Conservation (phyloP, 2,329 filamentous ascomycete genomes). For the Ophiocordyceps robertsii region DNA sequence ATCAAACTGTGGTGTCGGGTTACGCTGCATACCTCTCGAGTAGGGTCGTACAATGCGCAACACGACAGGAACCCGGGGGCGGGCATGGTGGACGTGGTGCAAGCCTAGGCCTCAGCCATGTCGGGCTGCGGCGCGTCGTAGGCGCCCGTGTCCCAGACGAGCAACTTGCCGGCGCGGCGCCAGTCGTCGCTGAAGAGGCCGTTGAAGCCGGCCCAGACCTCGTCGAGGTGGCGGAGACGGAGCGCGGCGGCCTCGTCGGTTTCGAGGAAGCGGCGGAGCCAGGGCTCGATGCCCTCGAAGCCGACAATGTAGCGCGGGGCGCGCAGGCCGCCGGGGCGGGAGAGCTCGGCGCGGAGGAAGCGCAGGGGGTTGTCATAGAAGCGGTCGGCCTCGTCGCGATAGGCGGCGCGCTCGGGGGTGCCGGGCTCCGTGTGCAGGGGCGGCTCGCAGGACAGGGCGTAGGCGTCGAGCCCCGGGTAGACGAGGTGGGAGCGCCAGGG, state of each 20-base stretch:
- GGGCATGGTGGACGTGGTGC: too few relatives aligned
- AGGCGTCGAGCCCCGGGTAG: constrained; percentile 59
- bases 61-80: too few relatives aligned
- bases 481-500: constrained; percentile 87
- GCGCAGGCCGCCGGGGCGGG: constrained; percentile 9
- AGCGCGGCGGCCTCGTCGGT: constrained; percentile 24
- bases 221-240: constrained; percentile 24
- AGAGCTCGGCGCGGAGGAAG: constrained; percentile 46
- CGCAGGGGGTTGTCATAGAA: constrained; percentile 58
- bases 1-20: too few relatives aligned
- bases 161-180: constrained; percentile 39
- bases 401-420: constrained; percentile 46
- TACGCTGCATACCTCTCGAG: too few relatives aligned
- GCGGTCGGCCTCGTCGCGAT: constrained; percentile 79
- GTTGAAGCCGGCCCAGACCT: constrained; percentile 45
- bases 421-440: constrained; percentile 54
- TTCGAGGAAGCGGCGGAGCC: constrained; percentile 30
- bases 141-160: constrained; percentile 44
- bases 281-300: constrained; percentile 42
- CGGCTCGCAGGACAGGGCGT: constrained; percentile 83
- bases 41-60: too few relatives aligned
- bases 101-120: too few relatives aligned
- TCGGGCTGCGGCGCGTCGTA: constrained; percentile 7
- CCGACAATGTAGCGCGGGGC: constrained; percentile 46
- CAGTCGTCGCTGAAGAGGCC: constrained; percentile 50